These are phyloP conservation scores for Eucalyptus fibrosa DNA, from an alignment of 345 rosid species.

Conservation along the genomic window DNA sequence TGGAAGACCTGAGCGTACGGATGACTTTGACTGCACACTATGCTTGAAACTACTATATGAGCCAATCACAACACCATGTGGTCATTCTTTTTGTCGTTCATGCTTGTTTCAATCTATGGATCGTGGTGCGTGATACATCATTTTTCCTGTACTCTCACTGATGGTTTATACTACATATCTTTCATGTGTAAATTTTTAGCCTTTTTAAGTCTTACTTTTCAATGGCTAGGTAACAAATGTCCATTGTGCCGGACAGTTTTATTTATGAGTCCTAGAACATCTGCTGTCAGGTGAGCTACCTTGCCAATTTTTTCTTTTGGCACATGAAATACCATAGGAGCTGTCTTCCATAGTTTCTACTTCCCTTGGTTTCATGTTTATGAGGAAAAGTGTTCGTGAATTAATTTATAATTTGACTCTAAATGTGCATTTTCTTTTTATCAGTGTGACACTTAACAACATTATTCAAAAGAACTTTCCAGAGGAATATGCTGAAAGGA, in stretches of 20 bases:
- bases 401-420: neutral
- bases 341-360: neutral
- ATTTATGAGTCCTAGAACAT: constrained; percentile 74
- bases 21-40: constrained; percentile 88
- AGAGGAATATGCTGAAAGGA: constrained; percentile 84
- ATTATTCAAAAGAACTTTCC: constrained; percentile 83
- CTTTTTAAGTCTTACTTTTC: neutral
- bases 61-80: constrained; percentile 91
- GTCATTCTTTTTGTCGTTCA: constrained; percentile 91
- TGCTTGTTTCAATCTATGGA: constrained; percentile 94
- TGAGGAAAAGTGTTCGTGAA: neutral
- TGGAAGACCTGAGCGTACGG: constrained; percentile 49
- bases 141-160: neutral
- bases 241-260: constrained; percentile 90
- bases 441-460: constrained; percentile 83
- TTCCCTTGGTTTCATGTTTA: neutral
- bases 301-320: neutral
- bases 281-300: constrained; percentile 61
- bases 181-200: neutral
- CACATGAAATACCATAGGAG: neutral
- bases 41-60: constrained; percentile 83
- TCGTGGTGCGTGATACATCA: constrained; percentile 39
- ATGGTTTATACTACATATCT: neutral
- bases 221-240: constrained; percentile 76
- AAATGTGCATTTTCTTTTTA: neutral